Base-by-base conservation (phyloP, 768 basidiomycete species). In the Leccinellum rugosiceps region DNA sequence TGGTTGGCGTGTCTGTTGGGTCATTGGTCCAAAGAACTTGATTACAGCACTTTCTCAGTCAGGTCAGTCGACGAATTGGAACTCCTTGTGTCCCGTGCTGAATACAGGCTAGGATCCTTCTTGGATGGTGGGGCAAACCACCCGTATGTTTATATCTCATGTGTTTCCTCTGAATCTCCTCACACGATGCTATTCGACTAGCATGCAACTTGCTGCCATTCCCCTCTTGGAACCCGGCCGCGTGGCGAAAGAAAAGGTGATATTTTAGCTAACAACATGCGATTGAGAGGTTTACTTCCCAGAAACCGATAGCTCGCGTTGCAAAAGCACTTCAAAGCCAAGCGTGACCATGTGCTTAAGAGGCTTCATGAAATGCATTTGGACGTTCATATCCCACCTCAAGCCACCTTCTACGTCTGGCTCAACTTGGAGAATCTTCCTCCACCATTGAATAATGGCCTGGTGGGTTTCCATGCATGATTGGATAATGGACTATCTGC, bases 111-210 rank as follows among this genome's bases (percentile, higher is more conserved):
- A 77, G 87, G 90, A 4, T 47, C 91, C 9, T 97, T 94, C 84
- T 76, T 98, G 55, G 95, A 98, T 65, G 95, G 95, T 17, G 95
- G 95, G 56, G 92, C 92, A 4, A 94, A 92, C 67, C 94, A 95
- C 71, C 91, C 92, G 87, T 93, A 71, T 68, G 88, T 74, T 7
- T 43, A 45, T 44, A 26, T 50, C 48, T 41, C 35, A 21, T 31
- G 26, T 32, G 34, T 32, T 21, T 2, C 48, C 19, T 48, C 7
- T 23, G 26, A n/a, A n/a, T n/a, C 25, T 52, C 32, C 17, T 43
- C 41, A 23, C 21, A 53, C 4, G 32, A 30, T 34, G 15, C 66
- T 23, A 31, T 23, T 50, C 48, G 48, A 31, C 55, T 26, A 92
- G 87, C 9, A 77, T 96, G 64, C 95, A 98, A 70, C 80, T 93